These are phyloP conservation scores for Cinchona pubescens DNA, from an alignment of 257 asterid genomes.

Conservation along the genomic window DNA sequence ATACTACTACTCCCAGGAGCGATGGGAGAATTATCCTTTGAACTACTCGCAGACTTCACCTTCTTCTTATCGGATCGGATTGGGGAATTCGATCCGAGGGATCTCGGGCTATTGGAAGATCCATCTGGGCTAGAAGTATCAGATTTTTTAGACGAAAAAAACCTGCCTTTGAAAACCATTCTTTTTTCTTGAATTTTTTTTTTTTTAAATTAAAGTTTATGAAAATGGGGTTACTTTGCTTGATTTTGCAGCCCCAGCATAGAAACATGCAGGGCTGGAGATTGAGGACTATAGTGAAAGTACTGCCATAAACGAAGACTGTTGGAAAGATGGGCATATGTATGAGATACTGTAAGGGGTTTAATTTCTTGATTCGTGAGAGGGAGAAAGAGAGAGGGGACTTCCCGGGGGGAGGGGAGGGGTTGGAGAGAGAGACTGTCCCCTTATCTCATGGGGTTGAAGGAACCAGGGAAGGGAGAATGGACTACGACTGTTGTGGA, in stretches of 20 bases:
- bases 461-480: not conserved
- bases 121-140: conserved; percentile 89
- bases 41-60: conserved; percentile 47
- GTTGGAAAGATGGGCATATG: not conserved
- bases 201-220: not conserved
- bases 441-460: not conserved
- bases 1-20: conserved; percentile 35
- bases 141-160: conserved; percentile 85
- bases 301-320: not conserved
- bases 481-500: no score
- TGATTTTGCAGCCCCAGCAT: conserved; percentile 16
- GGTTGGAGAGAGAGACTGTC: no score
- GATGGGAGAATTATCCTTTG: conserved; percentile 55
- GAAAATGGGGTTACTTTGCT: not conserved
- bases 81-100: conserved; percentile 85
- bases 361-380: not conserved
- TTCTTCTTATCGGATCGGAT: conserved; percentile 86
- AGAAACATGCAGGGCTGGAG: conserved; percentile 30
- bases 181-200: not conserved
- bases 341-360: not conserved
- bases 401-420: not conserved
- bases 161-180: conserved; percentile 93
- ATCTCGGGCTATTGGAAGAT: conserved; percentile 82
- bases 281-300: conserved; percentile 20
- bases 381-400: not conserved